Evolutionary conservation across 192 early-diverging fungal genomes (phyloP), one percentile per base, ranked within the genome.

Genomic region (Podila verticillata): DNA sequence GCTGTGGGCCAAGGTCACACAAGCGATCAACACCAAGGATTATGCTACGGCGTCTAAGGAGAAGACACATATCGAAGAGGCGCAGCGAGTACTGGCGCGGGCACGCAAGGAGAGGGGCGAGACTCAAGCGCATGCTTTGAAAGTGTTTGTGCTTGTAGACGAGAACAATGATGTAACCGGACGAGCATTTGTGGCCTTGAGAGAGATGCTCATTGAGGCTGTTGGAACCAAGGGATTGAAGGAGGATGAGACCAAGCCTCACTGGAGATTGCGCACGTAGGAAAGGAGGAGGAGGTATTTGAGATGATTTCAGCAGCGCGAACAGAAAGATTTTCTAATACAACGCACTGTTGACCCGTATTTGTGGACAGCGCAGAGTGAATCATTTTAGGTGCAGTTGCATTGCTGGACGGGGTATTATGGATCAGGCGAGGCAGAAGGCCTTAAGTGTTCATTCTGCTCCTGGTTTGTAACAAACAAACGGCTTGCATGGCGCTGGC

Each of bases 1-100:
- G 7, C 82, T 95, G n/a, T 95, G 93, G 93, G 62, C 87, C 26
- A 82, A 84, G 70, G 92, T 95, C 13, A 83, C 92, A 4, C 68
- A 90, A 24, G 91, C 93, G 8, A 82, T 95, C 29, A 83, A 74
- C 44, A 82, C 77, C 48, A 91, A 89, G 48, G 90, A 93, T 74
- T 93, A 91, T 68, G 82, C 82, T 7, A 85, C 86, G 2, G 93
- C 93, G 1, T 92, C 92, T 10, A 78, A 69, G 24, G 87, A 91
- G 67, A 95, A 95, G 70, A 84, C 90, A 17, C 80, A 74, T 2
- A 91, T 93, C 65, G 92, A 93, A 60, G 89, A 92, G 26, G 71
- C 79, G 26, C 91, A 93, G 73, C 87, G 92, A 5, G 81, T 84
- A 26, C 59, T 88, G 65, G 89, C 91, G 44, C 91, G 88, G 84